Evolutionary conservation across 257 asterid species (phyloP), one percentile per base, ranked within the genome.

Genomic region (Rubia yunnanensis): DNA sequence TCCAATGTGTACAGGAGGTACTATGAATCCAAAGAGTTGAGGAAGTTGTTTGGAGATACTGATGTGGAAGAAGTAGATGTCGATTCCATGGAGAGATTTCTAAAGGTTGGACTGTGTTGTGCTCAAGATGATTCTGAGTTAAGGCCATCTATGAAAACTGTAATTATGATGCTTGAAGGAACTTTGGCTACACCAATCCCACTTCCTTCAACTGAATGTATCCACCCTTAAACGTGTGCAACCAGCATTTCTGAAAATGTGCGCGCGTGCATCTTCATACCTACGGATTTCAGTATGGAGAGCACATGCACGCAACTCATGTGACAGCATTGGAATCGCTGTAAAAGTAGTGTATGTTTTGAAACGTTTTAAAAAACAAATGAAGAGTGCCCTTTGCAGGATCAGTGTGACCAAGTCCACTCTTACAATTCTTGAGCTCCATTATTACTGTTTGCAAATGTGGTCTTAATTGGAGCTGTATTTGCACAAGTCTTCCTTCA

Each of bases 141-240:
- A 15, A 63, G 76, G 46, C 79, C 76, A 35, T 31, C 76, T 31
- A 75, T 70, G 69, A 70, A 68, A 65, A 61, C 50, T 53, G 72
- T 75, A 5, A 65, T 75, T 41, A 64, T 70, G 60, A 75, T 75
- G 79, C 55, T 75, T 14, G 79, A 75, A 50, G 79, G 79, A 30
- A 70, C 68, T 24, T 22, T 70, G 72, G 68, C 66, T 26, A 31
- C 68, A 38, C 75, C 75, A 59, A 46, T 73, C 57, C 67, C 68
- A 27, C 62, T 32, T 52, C 62, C 68, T 54, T 24, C 65, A 68
- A 44, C 52, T 49, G 32, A 20, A 49, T 52, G 23, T 18, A 28
- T 30, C 52, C 52, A 14, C 52, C 52, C 52, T 44, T 44, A 20
- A 44, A n/a, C n/a, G n/a, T n/a, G n/a, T n/a, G n/a, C n/a, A n/a